These are phyloP conservation scores for Baorangia bicolor DNA, from an alignment of 768 basidiomycete species.

Conservation along the genomic window DNA sequence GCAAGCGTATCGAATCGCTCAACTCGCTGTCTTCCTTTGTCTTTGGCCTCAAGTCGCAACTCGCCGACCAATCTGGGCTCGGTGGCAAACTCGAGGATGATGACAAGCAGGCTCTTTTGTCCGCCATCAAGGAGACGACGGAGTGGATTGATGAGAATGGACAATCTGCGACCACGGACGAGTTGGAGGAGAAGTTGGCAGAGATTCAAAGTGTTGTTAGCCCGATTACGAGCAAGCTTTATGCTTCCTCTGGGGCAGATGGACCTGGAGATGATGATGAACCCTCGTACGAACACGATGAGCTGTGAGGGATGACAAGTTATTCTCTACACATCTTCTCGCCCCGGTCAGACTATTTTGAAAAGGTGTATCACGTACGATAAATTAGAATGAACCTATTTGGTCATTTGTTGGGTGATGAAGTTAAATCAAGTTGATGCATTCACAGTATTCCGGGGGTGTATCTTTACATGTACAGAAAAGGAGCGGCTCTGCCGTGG, in stretches of 20 bases:
- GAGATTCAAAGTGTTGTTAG: conserved; percentile 74
- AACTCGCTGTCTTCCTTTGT: conserved; percentile 80
- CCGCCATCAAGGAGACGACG: conserved; percentile 80
- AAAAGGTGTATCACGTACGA: conserved; percentile 3
- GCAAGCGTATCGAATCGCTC: conserved; percentile 83
- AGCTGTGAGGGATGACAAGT: conserved; percentile 38
- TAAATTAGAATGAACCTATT: conserved; percentile 18
- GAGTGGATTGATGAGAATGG: conserved; percentile 93
- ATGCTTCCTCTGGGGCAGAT: conserved; percentile 44
- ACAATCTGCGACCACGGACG: conserved; percentile 72
- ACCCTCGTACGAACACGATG: conserved; percentile 49
- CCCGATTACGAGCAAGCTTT: conserved; percentile 86
- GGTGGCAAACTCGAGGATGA: conserved; percentile 83
- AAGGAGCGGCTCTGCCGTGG: not conserved
- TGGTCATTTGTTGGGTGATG: not conserved
- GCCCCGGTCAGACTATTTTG: not conserved
- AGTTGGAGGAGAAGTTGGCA: conserved; percentile 85
- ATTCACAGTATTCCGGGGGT: not conserved
- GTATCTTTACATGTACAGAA: conserved; percentile 2
- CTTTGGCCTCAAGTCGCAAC: conserved; percentile 84
- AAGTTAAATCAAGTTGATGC: not conserved
- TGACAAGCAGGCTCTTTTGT: conserved; percentile 81
- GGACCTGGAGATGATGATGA: conserved; percentile 42
- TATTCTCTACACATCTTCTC: not conserved
- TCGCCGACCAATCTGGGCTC: conserved; percentile 84